Evolutionary conservation across 129 eudicot species (phyloP).

Genomic region (Mikania micrantha): DNA sequence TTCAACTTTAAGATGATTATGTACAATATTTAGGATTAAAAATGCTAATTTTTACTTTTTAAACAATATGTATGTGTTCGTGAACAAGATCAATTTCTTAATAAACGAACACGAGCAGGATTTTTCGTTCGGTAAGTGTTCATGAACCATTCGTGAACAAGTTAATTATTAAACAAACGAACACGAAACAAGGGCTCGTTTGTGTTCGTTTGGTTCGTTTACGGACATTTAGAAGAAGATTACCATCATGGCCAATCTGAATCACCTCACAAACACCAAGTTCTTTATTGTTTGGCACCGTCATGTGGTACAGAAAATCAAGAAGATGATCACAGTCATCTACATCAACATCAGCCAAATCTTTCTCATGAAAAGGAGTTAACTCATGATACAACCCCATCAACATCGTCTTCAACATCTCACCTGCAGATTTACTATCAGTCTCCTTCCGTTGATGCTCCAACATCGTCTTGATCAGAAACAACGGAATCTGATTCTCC

Average conservation of each 20-base stretch:
- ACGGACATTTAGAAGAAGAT: too few relatives aligned
- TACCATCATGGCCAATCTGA: constrained; percentile 19
- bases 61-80: too few relatives aligned
- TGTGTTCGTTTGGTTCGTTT: too few relatives aligned
- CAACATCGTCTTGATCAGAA: constrained; percentile 35
- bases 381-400: constrained; percentile 37
- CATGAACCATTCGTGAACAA: too few relatives aligned
- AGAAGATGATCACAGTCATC: constrained; percentile 42
- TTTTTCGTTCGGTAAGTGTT: too few relatives aligned
- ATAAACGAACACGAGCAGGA: too few relatives aligned
- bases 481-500: constrained; percentile 70
- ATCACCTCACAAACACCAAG: constrained; percentile 15
- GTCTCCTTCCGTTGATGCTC: constrained; percentile 19
- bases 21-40: too few relatives aligned
- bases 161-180: too few relatives aligned
- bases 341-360: constrained; percentile 4
- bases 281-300: constrained; percentile 36
- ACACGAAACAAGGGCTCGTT: too few relatives aligned
- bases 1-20: too few relatives aligned
- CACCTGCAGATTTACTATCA: constrained; percentile 17
- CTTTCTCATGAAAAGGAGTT: constrained; percentile 43
- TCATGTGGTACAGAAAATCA: constrained; percentile 40
- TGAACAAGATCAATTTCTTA: too few relatives aligned
- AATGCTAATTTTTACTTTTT: too few relatives aligned
- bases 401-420: constrained; percentile 26